Conservation (phyloP, 1,284 basidiomycete species). For the Exobasidium cylindrosporum region DNA sequence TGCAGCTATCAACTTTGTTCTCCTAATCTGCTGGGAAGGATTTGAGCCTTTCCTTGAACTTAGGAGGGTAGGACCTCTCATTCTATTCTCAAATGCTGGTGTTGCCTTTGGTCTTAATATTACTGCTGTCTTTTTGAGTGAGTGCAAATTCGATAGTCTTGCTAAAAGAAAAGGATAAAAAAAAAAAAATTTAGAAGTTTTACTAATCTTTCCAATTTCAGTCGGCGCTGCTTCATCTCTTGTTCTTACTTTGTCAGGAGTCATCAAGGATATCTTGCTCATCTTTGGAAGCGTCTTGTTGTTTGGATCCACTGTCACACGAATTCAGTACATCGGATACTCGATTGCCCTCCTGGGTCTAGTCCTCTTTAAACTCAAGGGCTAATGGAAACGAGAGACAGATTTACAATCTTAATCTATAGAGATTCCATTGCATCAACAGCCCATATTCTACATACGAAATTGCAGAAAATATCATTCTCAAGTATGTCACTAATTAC, state of each 20-base stretch:
- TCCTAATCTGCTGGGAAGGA: conserved; percentile 86
- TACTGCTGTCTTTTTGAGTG: conserved; percentile 83
- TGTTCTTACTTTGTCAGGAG: conserved; percentile 87
- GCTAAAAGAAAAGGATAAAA: too few species aligned
- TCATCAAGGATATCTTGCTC: conserved; percentile 89
- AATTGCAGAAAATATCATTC: too few species aligned
- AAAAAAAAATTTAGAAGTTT: too few species aligned
- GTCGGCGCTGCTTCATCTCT: conserved; percentile 80
- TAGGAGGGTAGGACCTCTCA: conserved; percentile 68
- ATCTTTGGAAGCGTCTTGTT: conserved; percentile 83
- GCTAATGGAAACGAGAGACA: conserved; percentile 52
- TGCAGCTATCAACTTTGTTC: conserved; percentile 77
- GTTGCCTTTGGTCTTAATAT: conserved; percentile 89
- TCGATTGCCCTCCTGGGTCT: conserved; percentile 76
- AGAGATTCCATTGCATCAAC: too few species aligned
- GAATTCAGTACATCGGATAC: conserved; percentile 84
- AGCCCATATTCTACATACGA: too few species aligned
- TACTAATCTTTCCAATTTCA: neutral
- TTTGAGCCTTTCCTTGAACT: conserved; percentile 79
- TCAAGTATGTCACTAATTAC: too few species aligned
- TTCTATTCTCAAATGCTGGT: conserved; percentile 78
- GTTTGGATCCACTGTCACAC: conserved; percentile 74
- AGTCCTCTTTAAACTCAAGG: conserved; percentile 73
- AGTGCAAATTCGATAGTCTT: too few species aligned
- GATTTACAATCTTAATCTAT: too few species aligned